Conservation (phyloP, 257 asterid species). For the Nicotiana tomentosiformis region DNA sequence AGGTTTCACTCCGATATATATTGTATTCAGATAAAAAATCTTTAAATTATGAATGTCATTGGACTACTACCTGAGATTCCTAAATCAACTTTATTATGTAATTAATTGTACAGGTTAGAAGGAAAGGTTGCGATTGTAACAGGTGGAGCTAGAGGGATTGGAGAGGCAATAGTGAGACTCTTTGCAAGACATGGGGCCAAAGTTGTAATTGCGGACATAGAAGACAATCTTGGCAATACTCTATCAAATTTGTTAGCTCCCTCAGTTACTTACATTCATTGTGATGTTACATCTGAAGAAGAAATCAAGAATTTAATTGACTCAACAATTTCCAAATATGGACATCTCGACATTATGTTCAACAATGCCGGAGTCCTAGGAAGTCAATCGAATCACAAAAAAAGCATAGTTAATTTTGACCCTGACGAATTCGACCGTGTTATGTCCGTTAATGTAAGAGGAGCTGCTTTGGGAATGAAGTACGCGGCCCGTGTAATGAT, state of each 20-base stretch:
- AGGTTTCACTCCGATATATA: no score
- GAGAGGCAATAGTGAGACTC: conserved; percentile 67
- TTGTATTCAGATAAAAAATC: no score
- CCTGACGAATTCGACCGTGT: conserved; percentile 57
- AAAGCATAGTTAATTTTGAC: conserved; percentile 64
- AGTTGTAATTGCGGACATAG: conserved; percentile 64
- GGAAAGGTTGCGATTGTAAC: conserved; percentile 71
- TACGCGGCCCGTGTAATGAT: conserved; percentile 84
- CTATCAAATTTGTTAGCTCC: conserved; percentile 36
- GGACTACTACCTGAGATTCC: no score
- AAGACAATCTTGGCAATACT: conserved; percentile 42
- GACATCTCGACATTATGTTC: conserved; percentile 54
- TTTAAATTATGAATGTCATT: no score
- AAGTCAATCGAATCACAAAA: conserved; percentile 43
- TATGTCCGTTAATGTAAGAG: conserved; percentile 68
- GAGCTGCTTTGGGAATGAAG: conserved; percentile 70
- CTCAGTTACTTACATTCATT: conserved; percentile 38
- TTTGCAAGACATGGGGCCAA: conserved; percentile 64
- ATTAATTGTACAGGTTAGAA: conserved; percentile 39
- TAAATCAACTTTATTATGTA: not conserved
- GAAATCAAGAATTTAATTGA: conserved; percentile 38
- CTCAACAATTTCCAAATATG: conserved; percentile 38
- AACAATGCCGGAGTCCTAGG: conserved; percentile 86
- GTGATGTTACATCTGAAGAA: conserved; percentile 62
- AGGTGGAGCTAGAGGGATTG: conserved; percentile 85